Percentiles rank a stretch among this genome's conserved stretches.
phyloP scores from a whole-genome alignment of 495 filamentous ascomycete species.

The Lasiosphaeria ovina region DNA sequence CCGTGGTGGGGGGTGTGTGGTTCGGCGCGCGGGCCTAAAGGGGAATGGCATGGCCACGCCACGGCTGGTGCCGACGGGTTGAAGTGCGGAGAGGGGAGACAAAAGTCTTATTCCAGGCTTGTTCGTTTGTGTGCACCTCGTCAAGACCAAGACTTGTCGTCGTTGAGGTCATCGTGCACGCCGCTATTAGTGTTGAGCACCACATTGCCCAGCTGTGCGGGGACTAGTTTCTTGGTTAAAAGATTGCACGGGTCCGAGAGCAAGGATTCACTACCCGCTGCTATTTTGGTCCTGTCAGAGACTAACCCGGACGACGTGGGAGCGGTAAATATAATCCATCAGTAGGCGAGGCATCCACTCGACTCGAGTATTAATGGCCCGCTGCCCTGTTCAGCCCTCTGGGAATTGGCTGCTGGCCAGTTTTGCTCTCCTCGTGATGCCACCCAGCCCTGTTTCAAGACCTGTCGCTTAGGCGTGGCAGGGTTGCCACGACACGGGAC shows the following conservation, averaged over 20 bases:
- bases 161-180: no score
- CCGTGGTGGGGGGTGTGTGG: constrained; percentile 2
- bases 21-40: neutral
- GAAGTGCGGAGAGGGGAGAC: no score
- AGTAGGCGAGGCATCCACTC: neutral
- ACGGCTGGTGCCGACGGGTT: neutral
- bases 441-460: constrained; percentile 6
- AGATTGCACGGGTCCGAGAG: constrained; percentile 5
- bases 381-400: neutral
- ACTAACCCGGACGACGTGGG: constrained; percentile 3
- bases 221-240: no score
- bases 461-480: neutral
- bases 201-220: neutral
- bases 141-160: neutral
- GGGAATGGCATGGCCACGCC: neutral
- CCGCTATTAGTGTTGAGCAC: no score
- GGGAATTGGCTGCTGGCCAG: constrained; percentile 1
- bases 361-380: neutral
- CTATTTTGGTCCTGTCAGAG: constrained; percentile 12
- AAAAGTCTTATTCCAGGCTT: no score
- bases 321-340: neutral
- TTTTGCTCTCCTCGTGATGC: constrained; percentile 1
- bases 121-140: no score
- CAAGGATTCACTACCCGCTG: constrained; percentile 8
- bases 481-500: constrained; percentile 4